These are phyloP conservation scores for Mallotus repandus DNA, from an alignment of 441 rosid species.

Conservation along the genomic window DNA sequence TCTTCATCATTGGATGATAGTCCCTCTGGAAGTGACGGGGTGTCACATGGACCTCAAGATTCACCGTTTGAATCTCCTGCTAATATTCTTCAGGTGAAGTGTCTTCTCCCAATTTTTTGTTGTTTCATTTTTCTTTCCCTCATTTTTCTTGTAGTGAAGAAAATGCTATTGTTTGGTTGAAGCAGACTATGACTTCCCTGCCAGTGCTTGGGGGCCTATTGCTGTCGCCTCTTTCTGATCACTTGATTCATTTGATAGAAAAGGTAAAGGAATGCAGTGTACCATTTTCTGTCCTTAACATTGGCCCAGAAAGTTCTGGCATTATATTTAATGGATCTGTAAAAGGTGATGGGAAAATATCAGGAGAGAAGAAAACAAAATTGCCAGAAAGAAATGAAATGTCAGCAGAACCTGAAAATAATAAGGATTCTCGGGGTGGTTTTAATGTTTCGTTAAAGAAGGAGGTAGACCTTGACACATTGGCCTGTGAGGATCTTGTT, in stretches of 20 bases:
- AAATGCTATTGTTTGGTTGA: conserved; percentile 28
- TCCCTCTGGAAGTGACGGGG: conserved; percentile 79
- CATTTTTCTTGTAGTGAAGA: conserved; percentile 23
- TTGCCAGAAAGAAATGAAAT: conserved; percentile 41
- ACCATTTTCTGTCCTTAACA: conserved; percentile 23
- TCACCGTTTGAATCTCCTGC: conserved; percentile 59
- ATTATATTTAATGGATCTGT: conserved; percentile 32
- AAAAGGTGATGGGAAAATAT: conserved; percentile 42
- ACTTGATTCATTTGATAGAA: conserved; percentile 41
- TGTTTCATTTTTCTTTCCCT: conserved; percentile 9
- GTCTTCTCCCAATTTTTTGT: conserved; percentile 23
- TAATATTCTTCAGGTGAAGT: conserved; percentile 62
- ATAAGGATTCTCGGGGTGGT: conserved; percentile 38
- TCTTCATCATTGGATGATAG: conserved; percentile 80
- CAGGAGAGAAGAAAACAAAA: conserved; percentile 44
- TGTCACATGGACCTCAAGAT: conserved; percentile 54
- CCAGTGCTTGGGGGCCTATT: conserved; percentile 40
- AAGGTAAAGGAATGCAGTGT: conserved; percentile 33
- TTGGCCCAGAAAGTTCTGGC: conserved; percentile 33
- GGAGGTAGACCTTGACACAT: conserved; percentile 43
- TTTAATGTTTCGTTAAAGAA: conserved; percentile 36
- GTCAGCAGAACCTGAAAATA: conserved; percentile 34
- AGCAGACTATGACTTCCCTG: conserved; percentile 78
- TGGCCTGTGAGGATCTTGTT: conserved; percentile 68
- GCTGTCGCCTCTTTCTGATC: conserved; percentile 62